Evolutionary conservation across 208 protist species (phyloP), one percentile per base, ranked within the genome.

Genomic region (Zelonia costaricensis): DNA sequence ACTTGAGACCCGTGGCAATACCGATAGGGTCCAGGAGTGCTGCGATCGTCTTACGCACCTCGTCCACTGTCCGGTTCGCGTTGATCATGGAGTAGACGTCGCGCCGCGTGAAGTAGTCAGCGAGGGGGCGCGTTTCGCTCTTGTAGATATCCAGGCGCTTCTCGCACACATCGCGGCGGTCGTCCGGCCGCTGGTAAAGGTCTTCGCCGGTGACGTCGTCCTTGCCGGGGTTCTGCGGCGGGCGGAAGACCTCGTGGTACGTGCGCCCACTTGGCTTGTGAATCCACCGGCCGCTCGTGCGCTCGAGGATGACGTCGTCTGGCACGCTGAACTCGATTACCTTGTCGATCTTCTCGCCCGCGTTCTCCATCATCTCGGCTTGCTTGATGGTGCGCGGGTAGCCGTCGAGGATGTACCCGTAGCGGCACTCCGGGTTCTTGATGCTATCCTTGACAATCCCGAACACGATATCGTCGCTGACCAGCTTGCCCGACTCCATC

Each of bases 351-450:
- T 83, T 74, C 46, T 87, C 80, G 2, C 82, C 82, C 0, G 84
- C 79, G 44, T 78, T 77, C 42, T 98, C 86, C 68, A 99, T 93
- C 68, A 91, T 73, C 55, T 92, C 33, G 8, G 97, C 97, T 76
- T 99, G 97, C 46, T 86, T 69, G 22, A 85, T 48, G 23, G 96
- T 98, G 62, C 97, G 86, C 35, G 97, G 97, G 63, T 94, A 98
- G 35, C 97, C 97, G 69, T 99, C 97, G 16, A 99, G 70, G 31
- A 99, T 67, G 84, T 94, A 99, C 43, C 91, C 89, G 70, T 96
- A 82, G 31, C 70, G 76, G 76, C 91, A 97, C 73, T 94, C 79
- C 0, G 91, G 87, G 49, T 69, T 67, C 27, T 78, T 60, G 28
- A 97, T 97, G 62, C 78, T 82, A 59, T 95, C 91, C 73, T 86